phyloP scores from a whole-genome alignment of 768 basidiomycete species.

The Boletus rubroflammeus region DNA sequence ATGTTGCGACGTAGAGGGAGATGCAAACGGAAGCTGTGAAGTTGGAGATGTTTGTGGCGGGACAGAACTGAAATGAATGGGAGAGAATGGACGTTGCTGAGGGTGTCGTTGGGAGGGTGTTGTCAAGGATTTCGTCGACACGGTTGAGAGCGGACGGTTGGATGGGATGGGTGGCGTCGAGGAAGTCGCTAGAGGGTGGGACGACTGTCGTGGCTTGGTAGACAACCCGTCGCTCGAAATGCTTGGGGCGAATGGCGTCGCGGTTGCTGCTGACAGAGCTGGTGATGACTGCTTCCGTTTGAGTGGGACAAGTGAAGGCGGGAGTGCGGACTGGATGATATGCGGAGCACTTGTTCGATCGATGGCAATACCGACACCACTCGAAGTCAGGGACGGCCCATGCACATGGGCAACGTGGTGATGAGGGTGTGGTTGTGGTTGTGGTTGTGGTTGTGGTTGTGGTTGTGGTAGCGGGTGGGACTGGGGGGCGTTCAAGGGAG shows the following conservation, averaged over 20 bases:
- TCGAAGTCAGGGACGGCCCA: constrained; percentile 28
- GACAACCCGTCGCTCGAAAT: constrained; percentile 6
- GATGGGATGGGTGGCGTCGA: constrained; percentile 13
- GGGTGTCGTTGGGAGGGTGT: constrained; percentile 8
- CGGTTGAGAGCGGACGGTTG: constrained; percentile 4
- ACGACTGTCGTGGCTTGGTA: constrained; percentile 13
- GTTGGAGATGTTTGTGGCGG: constrained; percentile 15
- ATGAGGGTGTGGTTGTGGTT: constrained; percentile 24
- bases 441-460: constrained; percentile 26
- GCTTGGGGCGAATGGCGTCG: constrained; percentile 8
- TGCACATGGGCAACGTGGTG: constrained; percentile 25
- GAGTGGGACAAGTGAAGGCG: constrained; percentile 35
- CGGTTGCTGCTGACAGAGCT: constrained; percentile 9
- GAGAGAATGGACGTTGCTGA: constrained; percentile 20
- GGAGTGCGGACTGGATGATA: constrained; percentile 21
- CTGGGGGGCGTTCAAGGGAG: constrained; percentile 33
- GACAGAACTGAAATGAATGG: constrained; percentile 8
- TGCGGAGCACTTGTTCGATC: constrained; percentile 20
- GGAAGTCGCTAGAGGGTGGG: constrained; percentile 19
- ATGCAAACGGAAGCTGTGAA: constrained; percentile 13
- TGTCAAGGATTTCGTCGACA: constrained; percentile 16
- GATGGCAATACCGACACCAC: constrained; percentile 22
- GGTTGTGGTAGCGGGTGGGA: constrained; percentile 25
- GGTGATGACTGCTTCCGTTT: constrained; percentile 39
- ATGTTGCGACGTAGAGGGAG: constrained; percentile 22